Evolutionary conservation across 2,329 filamentous ascomycete genomes (phyloP).

Genomic region (Botryotinia calthae): DNA sequence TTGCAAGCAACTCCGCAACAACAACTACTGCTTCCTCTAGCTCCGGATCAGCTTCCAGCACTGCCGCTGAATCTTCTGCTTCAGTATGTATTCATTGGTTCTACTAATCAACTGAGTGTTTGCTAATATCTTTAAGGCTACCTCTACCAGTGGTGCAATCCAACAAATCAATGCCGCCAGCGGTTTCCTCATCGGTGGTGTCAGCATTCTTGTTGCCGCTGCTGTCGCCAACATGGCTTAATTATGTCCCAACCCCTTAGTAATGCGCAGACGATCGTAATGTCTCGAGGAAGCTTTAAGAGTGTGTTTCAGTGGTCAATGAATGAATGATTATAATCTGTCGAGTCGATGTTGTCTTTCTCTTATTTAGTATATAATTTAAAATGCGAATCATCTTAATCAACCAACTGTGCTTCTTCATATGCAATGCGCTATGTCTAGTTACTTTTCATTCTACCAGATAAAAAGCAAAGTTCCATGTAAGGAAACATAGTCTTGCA

Average conservation of each 20-base stretch:
- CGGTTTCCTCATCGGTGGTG: not conserved
- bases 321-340: not conserved
- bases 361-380: not conserved
- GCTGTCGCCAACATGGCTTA: not conserved
- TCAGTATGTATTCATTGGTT: not conserved
- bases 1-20: not conserved
- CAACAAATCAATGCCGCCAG: not conserved
- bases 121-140: not conserved
- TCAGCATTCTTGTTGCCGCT: not conserved
- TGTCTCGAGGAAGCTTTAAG: not conserved
- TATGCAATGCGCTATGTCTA: not conserved
- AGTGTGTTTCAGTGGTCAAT: not conserved
- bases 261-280: not conserved
- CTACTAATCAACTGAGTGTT: not conserved
- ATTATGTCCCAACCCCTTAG: not conserved
- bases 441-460: not conserved
- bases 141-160: not conserved
- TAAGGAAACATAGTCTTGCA: not conserved
- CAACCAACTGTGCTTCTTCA: not conserved
- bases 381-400: not conserved
- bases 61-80: not conserved
- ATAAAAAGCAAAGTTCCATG: not conserved
- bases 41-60: not conserved
- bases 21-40: not conserved
- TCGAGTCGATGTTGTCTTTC: not conserved